Percentiles rank a stretch among this genome's conserved stretches.
phyloP scores from a whole-genome alignment of 371 early-diverging fungal species.

The Batrachochytrium dendrobatidis region DNA sequence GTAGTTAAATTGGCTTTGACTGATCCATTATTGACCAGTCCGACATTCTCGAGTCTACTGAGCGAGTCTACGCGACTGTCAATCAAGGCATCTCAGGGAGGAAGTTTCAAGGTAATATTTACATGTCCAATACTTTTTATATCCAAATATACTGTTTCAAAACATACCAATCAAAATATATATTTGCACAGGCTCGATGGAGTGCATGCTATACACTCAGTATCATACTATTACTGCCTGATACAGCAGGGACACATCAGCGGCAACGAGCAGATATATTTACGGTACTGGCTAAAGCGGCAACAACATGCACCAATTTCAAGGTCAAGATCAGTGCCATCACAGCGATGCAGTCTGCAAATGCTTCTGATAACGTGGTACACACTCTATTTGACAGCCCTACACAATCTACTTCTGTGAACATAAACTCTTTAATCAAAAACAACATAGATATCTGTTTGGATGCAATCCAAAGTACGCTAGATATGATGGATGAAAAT shows the following conservation, averaged over 20 bases:
- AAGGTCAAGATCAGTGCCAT: neutral
- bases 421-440: no score
- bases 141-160: neutral
- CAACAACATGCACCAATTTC: slow-evolving; percentile 1
- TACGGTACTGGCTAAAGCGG: neutral
- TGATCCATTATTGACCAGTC: neutral
- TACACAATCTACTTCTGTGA: no score
- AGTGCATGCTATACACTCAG: neutral
- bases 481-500: neutral
- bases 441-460: no score
- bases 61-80: neutral
- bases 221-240: neutral
- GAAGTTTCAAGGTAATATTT: neutral
- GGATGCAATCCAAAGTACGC: neutral
- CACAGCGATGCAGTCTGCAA: neutral
- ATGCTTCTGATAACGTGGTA: no score
- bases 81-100: neutral
- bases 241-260: neutral
- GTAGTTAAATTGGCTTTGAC: neutral
- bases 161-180: neutral
- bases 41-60: neutral
- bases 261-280: neutral
- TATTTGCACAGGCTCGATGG: neutral
- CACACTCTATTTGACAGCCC: no score
- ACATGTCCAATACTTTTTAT: neutral